These are phyloP conservation scores for Chalaropsis thielavioides DNA, from an alignment of 2,329 filamentous ascomycete species.

Conservation along the genomic window DNA sequence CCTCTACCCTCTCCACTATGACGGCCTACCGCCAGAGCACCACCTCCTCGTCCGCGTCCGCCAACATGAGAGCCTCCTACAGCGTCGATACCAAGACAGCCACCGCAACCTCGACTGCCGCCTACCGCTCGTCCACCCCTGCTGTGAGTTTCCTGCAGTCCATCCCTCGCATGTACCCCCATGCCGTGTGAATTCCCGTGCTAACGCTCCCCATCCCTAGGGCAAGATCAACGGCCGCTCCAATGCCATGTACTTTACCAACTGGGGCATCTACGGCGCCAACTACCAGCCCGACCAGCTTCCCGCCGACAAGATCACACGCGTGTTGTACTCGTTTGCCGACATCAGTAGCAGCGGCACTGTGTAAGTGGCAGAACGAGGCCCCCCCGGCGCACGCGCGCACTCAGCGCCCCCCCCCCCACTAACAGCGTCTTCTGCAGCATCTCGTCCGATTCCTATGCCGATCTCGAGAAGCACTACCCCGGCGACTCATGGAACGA, in stretches of 20 bases:
- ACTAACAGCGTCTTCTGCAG: constrained; percentile 23
- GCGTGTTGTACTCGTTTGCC: constrained; percentile 45
- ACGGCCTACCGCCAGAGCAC: neutral
- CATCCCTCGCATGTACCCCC: too few relatives aligned
- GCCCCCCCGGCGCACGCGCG: too few relatives aligned
- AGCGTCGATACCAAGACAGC: neutral
- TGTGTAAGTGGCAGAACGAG: too few relatives aligned
- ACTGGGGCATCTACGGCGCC: constrained; percentile 53
- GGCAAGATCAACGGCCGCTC: neutral
- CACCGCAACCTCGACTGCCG: neutral
- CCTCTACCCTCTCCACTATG: neutral
- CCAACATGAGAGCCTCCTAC: neutral
- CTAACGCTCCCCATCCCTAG: neutral
- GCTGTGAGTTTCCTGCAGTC: neutral
- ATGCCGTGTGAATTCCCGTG: too few relatives aligned
- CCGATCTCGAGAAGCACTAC: constrained; percentile 56
- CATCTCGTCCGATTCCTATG: constrained; percentile 44
- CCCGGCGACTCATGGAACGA: constrained; percentile 46
- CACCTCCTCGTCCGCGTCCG: neutral
- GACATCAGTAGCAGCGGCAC: constrained; percentile 19
- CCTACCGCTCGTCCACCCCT: neutral
- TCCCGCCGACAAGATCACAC: constrained; percentile 51
- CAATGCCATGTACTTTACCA: constrained; percentile 40
- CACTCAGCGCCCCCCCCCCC: neutral
- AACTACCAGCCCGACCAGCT: constrained; percentile 58